Evolutionary conservation across 768 basidiomycete species (phyloP), one percentile per base, ranked within the genome.

Genomic region (Cystofilobasidium bisporidii): DNA sequence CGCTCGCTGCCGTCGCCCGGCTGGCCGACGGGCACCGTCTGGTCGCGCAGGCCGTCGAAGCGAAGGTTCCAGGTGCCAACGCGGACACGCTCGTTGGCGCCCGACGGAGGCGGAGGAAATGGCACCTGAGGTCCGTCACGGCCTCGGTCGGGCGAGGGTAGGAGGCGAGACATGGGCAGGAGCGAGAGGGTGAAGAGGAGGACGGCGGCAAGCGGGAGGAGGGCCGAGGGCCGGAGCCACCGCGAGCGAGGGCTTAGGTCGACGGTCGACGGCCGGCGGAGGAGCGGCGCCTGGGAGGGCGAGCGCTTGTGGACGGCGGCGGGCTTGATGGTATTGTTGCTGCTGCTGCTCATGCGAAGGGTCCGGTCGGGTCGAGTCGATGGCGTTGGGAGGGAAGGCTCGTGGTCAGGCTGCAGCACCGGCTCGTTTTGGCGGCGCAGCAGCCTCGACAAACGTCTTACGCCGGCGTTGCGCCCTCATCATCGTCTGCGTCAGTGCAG

Each of bases 41-140:
- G 55, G 20, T 33, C 40, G 48, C 61, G 41, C 9, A 22, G 24
- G 1, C 55, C 55, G n/a, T 68, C 67, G 40, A 56, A 68, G 10
- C 62, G 17, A 11, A 68, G 41, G 33, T 68, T 68, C 26, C 61
- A 47, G 3, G 67, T 63, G 3, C 67, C 67, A 3, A 68, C n/a
- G 20, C 61, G 43, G 26, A 68, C 38, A 26, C 32, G 11, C 14
- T 17, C 28, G 22, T 11, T n/a, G n/a, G 15, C 28, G 4, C n/a
- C 22, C 15, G 45, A 24, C 48, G 55, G 20, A 11, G 56, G 56
- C 6, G 30, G 18, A 28, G 56, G 53, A 5, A 48, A 36, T 0
- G 64, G 56, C 5, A 30, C 38, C 43, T 26, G 53, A 14, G 41
- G 41, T 17, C 15, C 15, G 41, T 20, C 41, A 15, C 11, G 8